Evolutionary conservation across 768 basidiomycete genomes (phyloP), one percentile per base, ranked within the genome.

Genomic region (Phaffia tasmanica): DNA sequence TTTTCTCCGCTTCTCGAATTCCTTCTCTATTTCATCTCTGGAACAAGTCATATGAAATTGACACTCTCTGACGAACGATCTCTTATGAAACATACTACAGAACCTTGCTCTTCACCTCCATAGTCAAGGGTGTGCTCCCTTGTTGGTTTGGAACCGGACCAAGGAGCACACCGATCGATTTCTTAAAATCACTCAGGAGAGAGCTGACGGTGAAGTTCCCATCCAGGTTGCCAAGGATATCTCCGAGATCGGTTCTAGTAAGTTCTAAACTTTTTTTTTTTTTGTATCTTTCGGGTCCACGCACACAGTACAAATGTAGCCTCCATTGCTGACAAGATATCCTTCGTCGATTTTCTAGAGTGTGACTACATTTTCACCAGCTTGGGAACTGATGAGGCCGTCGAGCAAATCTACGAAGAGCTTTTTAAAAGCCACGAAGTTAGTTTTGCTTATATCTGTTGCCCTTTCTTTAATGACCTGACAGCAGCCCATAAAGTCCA

Each of bases 71-170:
- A 42, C 35, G 11, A 42, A 42, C 11, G 11, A 5, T 11, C 11
- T 42, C 35, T 42, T 42, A 4, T 42, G 35, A 42, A 42, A 5
- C 35, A 5, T 23, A 49, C 2, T 27, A 29, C 80, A 81, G 48
- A 94, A 93, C 75, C 80, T 94, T 46, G 87, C 87, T 46, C 82
- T 77, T 53, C 78, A 81, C 70, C 60, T 73, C 29, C 67, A 69
- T 19, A 56, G 70, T 30, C 73, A 73, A 18, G 74, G 73, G 2
- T 71, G 79, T 46, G 78, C 79, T 0, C 83, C 88, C 3, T 73
- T 92, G 35, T 74, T 85, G 47, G 80, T 93, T 11, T 90, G 83
- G 80, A 94, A 92, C 73, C 83, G 90, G n/a, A 81, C 84, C 8
- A 63, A 74, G 23, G 71, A 73, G 5, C 69, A 72, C 3, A 50